Evolutionary conservation across 495 filamentous ascomycete genomes (phyloP).

Genomic region (Trichoderma reesei): DNA sequence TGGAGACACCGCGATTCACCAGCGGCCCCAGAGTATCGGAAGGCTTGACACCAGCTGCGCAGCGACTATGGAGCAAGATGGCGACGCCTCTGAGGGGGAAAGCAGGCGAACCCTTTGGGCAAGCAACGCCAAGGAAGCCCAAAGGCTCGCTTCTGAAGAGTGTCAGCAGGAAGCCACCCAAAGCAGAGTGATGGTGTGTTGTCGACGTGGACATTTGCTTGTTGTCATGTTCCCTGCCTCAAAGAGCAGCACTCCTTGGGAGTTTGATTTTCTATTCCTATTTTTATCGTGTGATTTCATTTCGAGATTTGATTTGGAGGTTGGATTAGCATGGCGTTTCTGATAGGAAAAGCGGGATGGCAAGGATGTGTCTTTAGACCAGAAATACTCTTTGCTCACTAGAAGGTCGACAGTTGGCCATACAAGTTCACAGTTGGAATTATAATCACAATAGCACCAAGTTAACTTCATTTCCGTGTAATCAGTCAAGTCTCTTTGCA

Average conservation of each 20-base stretch:
- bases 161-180: background rate
- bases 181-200: background rate
- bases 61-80: slow-evolving; percentile 63
- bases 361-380: no score
- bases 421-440: no score
- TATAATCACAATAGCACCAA: no score
- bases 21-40: slow-evolving; percentile 60
- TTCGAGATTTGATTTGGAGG: background rate
- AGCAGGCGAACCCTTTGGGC: slow-evolving; percentile 15
- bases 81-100: slow-evolving; percentile 41
- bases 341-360: background rate
- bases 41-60: slow-evolving; percentile 68
- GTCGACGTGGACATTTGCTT: no score
- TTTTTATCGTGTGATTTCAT: no score
- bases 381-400: no score
- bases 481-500: no score
- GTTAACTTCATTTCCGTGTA: no score
- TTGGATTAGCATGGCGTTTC: slow-evolving; percentile 1
- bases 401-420: no score
- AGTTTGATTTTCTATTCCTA: no score
- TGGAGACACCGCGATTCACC: slow-evolving; percentile 60
- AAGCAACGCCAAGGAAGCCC: slow-evolving; percentile 9
- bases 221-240: no score
- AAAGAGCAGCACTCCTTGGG: no score
- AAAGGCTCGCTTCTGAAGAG: slow-evolving; percentile 12